These are phyloP conservation scores for Corniculantispora saksenae DNA, from an alignment of 2,329 filamentous ascomycete species.

Conservation along the genomic window DNA sequence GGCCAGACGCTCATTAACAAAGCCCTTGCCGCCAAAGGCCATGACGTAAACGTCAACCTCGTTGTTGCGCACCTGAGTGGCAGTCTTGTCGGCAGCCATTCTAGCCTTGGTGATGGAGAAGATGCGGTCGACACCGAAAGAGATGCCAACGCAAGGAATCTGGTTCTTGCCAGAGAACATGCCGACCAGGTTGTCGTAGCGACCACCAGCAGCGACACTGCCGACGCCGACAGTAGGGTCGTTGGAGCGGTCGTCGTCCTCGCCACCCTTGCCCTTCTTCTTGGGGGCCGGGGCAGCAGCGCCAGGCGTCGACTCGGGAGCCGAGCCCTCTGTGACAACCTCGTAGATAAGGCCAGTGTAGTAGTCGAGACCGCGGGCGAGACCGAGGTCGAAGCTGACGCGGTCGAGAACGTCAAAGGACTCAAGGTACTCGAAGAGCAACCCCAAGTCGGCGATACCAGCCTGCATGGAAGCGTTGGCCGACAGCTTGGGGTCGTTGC, in stretches of 20 bases:
- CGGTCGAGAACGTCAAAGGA: conserved; percentile 71
- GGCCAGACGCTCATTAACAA: conserved; percentile 81
- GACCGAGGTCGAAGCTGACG: conserved; percentile 85
- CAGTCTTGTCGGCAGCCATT: conserved; percentile 61
- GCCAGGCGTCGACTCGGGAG: conserved; percentile 46
- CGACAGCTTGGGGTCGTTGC: conserved; percentile 65
- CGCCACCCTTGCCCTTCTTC: conserved; percentile 54
- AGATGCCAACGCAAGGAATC: conserved; percentile 68
- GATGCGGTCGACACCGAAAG: conserved; percentile 93
- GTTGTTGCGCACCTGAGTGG: conserved; percentile 56
- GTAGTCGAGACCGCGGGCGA: conserved; percentile 90
- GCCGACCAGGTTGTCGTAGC: conserved; percentile 90
- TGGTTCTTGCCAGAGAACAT: conserved; percentile 87
- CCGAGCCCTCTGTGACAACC: conserved; percentile 79
- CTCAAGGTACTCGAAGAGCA: conserved; percentile 81
- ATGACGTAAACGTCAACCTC: conserved; percentile 93
- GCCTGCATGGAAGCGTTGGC: conserved; percentile 75
- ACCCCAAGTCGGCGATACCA: conserved; percentile 77
- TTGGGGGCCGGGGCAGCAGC: conserved; percentile 45
- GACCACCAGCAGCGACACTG: conserved; percentile 84
- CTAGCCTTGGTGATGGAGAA: conserved; percentile 87
- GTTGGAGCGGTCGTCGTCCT: conserved; percentile 68
- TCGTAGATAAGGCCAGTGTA: conserved; percentile 92
- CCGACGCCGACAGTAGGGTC: conserved; percentile 83
- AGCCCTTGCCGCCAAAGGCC: conserved; percentile 87